A percentile compares a stretch with the other conserved stretches of the same genome.
phyloP scores from a whole-genome alignment of 305 asterid species.

The Striga hermonthica region DNA sequence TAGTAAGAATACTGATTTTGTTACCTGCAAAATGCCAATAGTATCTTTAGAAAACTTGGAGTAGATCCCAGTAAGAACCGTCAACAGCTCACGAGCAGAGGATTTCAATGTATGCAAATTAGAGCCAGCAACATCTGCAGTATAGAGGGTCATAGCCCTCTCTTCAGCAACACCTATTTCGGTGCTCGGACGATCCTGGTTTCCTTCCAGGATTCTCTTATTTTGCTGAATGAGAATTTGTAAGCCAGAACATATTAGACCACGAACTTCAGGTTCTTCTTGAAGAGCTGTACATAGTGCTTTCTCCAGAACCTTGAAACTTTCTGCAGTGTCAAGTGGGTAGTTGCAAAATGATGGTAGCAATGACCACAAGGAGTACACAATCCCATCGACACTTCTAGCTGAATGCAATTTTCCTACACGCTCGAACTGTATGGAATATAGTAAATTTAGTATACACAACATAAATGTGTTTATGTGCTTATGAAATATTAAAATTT shows the following conservation, averaged over 20 bases:
- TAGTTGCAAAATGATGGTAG: slow-evolving; percentile 93
- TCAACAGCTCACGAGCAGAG: slow-evolving; percentile 50
- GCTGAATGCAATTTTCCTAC: slow-evolving; percentile 66
- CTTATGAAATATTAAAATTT: slow-evolving; percentile 21
- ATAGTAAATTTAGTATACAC: slow-evolving; percentile 21
- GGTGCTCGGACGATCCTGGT: slow-evolving; percentile 33
- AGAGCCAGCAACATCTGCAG: slow-evolving; percentile 49
- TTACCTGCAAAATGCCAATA: slow-evolving; percentile 72
- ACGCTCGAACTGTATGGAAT: slow-evolving; percentile 56
- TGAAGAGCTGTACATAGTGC: slow-evolving; percentile 57
- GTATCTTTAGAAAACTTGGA: slow-evolving; percentile 60
- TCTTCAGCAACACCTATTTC: slow-evolving; percentile 49
- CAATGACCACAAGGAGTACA: slow-evolving; percentile 89
- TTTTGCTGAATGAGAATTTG: slow-evolving; percentile 85
- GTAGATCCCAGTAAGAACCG: slow-evolving; percentile 56
- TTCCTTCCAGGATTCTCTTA: slow-evolving; percentile 54
- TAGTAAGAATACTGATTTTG: neutral
- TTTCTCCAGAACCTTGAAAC: slow-evolving; percentile 61
- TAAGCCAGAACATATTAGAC: slow-evolving; percentile 80
- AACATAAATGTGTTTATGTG: neutral
- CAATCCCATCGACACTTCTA: slow-evolving; percentile 62
- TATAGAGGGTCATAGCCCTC: slow-evolving; percentile 54
- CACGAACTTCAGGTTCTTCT: slow-evolving; percentile 64
- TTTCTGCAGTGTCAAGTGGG: slow-evolving; percentile 78
- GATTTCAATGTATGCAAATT: slow-evolving; percentile 65